Evolutionary conservation across 495 filamentous ascomycete genomes (phyloP), one percentile per base, ranked within the genome.

Genomic region (Aspergillus olivimuriae): DNA sequence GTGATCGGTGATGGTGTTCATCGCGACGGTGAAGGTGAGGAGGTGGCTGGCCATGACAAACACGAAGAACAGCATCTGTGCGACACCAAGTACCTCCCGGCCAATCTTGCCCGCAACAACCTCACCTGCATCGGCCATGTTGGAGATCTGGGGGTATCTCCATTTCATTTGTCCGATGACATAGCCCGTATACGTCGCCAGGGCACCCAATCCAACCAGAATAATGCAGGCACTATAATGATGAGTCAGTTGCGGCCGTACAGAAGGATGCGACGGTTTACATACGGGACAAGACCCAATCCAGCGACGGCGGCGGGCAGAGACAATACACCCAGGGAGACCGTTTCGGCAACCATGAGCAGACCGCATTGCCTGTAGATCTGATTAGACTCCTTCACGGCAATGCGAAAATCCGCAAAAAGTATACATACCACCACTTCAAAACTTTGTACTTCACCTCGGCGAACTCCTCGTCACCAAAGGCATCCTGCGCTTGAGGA

Each of bases 21-120:
- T 77, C 52, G 82, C 83, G 50, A 91, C 85, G 19, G 74, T 78
- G 58, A 88, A 89, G 0, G 83, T 86, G 39, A 90, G 68, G 35
- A 89, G 70, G 57, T 92, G 87, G 22, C 83, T 85, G 18, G 77
- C 82, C 70, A 87, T 84, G 53, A 86, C 77, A 67, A 92, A 89
- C 22, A 84, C 58, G 23, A 89, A 70, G 60, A 89, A 82, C 34
- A 87, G 50, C 17, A 77, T 68, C 56, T 84, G 81, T 45, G 75
- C 79, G 39, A 62, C 59, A 6, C 81, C 80, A 48, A 85, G 60
- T 14, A 90, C 50, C 48, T 84, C 81, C 35, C 81, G 78, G 0
- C 84, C 84, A 18, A 75, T 66, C 21, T 47, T 62, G 4, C 84
- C 85, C 48, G 74, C 73, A 36, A 89, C 63, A 21, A 91, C 62